Conservation (phyloP, 2,329 filamentous ascomycete species). For the Aspergillus transmontanensis region DNA sequence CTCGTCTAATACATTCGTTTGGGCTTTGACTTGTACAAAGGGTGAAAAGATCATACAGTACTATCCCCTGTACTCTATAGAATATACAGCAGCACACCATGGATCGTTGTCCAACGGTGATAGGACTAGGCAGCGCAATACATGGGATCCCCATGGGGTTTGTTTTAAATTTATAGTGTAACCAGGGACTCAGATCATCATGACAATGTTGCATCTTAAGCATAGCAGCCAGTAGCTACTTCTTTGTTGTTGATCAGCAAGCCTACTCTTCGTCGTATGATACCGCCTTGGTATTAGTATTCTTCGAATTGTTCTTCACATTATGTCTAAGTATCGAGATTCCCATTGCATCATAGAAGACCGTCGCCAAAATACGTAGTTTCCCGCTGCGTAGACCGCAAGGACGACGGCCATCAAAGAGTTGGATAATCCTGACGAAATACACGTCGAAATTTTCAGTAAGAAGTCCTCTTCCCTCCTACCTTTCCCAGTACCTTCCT, state of each 20-base stretch:
- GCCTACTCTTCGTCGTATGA: neutral
- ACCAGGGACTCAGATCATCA: neutral
- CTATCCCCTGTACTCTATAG: neutral
- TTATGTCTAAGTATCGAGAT: neutral
- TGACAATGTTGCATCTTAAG: neutral
- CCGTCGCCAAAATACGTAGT: neutral
- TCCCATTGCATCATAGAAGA: neutral
- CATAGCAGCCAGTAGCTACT: neutral
- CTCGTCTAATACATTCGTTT: neutral
- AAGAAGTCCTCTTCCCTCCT: neutral
- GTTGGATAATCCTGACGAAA: neutral
- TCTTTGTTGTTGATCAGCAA: neutral
- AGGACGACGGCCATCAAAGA: neutral
- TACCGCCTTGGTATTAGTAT: neutral
- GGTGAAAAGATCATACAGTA: no score
- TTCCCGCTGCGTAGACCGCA: neutral
- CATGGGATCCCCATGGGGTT: neutral
- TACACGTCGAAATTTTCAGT: neutral
- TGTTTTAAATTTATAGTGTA: neutral
- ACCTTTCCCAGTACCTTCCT: neutral
- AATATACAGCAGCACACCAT: neutral
- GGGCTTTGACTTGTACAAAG: neutral
- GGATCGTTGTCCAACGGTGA: neutral
- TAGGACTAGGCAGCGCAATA: neutral
- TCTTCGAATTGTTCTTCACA: neutral